A percentile compares a stretch with the other conserved stretches of the same genome.
Evolutionary conservation across 176 grass and related monocot species (phyloP).

Genomic region (Zea mays): DNA sequence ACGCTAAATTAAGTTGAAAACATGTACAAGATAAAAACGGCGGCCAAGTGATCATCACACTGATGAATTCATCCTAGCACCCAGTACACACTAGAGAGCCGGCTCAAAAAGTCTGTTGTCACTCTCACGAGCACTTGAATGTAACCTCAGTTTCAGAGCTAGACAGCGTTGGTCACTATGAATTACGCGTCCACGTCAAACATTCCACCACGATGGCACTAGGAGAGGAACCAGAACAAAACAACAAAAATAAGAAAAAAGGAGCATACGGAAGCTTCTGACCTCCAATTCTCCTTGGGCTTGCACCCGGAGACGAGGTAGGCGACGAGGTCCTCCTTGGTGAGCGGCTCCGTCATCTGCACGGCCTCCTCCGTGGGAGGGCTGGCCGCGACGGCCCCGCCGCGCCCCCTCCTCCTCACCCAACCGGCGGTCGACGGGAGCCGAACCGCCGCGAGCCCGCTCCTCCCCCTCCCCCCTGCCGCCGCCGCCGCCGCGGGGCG

Average conservation of each 20-base stretch:
- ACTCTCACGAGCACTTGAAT: background rate
- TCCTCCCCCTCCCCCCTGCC: too few relatives aligned
- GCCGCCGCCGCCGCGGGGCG: background rate
- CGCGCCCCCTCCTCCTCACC: background rate
- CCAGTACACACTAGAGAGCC: background rate
- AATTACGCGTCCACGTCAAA: too few relatives aligned
- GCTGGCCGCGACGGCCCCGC: conserved; percentile 61
- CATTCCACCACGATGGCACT: too few relatives aligned
- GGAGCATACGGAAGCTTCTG: background rate
- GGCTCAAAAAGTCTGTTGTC: background rate
- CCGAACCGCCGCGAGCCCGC: background rate
- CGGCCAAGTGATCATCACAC: background rate
- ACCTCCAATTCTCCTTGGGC: conserved; percentile 88
- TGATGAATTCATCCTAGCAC: background rate
- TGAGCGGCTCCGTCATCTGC: conserved; percentile 73
- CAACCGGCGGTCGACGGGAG: background rate
- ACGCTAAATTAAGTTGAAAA: background rate
- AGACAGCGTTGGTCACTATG: too few relatives aligned
- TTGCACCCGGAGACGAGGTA: conserved; percentile 94
- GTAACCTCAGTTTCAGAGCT: background rate
- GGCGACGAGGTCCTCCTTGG: conserved; percentile 80
- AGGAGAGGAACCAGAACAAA: too few relatives aligned
- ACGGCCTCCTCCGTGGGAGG: conserved; percentile 84
- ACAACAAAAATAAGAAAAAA: background rate
- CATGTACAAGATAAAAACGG: background rate